These are phyloP conservation scores for Populus ilicifolia DNA, from an alignment of 345 rosid genomes.

Conservation along the genomic window DNA sequence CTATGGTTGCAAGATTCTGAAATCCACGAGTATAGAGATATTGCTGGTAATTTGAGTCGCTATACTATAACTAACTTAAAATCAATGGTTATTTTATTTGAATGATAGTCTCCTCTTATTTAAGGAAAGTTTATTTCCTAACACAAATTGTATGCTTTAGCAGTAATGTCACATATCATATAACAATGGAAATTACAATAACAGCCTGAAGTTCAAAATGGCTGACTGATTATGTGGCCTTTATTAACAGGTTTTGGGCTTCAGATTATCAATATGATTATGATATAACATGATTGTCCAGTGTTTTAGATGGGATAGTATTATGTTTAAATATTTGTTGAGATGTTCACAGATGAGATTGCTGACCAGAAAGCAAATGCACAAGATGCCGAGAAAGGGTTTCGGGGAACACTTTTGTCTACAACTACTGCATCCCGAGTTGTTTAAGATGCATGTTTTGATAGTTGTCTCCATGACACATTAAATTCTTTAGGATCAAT, in stretches of 20 bases:
- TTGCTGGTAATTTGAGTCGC: constrained; percentile 62
- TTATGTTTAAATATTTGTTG: neutral
- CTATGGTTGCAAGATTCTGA: constrained; percentile 98
- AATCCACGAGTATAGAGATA: constrained; percentile 89
- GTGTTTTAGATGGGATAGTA: neutral
- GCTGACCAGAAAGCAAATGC: constrained; percentile 55
- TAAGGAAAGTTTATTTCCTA: neutral
- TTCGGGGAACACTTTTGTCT: constrained; percentile 82
- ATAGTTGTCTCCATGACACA: neutral
- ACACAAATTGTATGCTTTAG: neutral
- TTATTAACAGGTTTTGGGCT: neutral
- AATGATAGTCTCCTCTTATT: neutral
- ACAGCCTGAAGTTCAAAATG: neutral
- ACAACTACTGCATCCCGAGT: constrained; percentile 66
- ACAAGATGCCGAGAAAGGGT: constrained; percentile 71
- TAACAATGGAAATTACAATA: neutral
- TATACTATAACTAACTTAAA: neutral
- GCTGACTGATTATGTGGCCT: neutral
- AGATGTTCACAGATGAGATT: constrained; percentile 65
- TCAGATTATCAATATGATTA: neutral
- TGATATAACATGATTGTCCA: neutral
- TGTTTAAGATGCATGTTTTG: constrained; percentile 27
- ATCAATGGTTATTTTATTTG: constrained; percentile 2
- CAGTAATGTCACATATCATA: neutral
- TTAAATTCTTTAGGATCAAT: constrained; percentile 14